These are phyloP conservation scores for Apophysomyces ossiformis DNA, from an alignment of 371 early-diverging fungal genomes.

Conservation along the genomic window DNA sequence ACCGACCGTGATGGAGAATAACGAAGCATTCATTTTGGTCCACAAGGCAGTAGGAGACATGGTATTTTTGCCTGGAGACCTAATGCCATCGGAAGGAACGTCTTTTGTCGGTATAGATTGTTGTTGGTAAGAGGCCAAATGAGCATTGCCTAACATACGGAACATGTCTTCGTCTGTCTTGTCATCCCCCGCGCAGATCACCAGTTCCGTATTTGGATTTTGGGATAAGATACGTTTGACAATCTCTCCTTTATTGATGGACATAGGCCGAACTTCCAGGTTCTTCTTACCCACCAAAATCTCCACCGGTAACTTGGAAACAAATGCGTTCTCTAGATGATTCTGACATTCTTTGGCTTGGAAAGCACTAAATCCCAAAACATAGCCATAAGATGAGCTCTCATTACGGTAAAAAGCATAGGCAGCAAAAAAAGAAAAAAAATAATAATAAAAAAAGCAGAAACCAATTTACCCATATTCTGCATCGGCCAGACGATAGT, in stretches of 20 bases:
- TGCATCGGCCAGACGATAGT: constrained; percentile 89
- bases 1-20: constrained; percentile 77
- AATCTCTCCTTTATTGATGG: constrained; percentile 92
- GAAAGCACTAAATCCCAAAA: constrained; percentile 42
- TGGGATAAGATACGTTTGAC: constrained; percentile 77
- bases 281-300: constrained; percentile 96
- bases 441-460: too few species aligned
- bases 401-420: constrained; percentile 36
- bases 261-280: constrained; percentile 88
- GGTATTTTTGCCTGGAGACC: constrained; percentile 6
- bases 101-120: constrained; percentile 1
- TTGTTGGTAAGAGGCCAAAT: constrained; percentile 24
- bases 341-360: constrained; percentile 93
- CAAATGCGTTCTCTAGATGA: constrained; percentile 82
- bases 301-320: constrained; percentile 90
- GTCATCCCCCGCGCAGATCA: constrained; percentile 96
- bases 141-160: constrained; percentile 44
- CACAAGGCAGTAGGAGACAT: background rate
- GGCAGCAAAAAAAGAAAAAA: too few species aligned
- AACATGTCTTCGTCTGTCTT: constrained; percentile 98
- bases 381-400: constrained; percentile 29
- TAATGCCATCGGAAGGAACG: constrained; percentile 13
- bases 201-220: constrained; percentile 78
- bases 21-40: constrained; percentile 14
- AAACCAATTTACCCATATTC: constrained; percentile 63